Evolutionary conservation across 1,139 yeast species (phyloP), one percentile per base, ranked within the genome.

Genomic region (Pneumocystis sp.): DNA sequence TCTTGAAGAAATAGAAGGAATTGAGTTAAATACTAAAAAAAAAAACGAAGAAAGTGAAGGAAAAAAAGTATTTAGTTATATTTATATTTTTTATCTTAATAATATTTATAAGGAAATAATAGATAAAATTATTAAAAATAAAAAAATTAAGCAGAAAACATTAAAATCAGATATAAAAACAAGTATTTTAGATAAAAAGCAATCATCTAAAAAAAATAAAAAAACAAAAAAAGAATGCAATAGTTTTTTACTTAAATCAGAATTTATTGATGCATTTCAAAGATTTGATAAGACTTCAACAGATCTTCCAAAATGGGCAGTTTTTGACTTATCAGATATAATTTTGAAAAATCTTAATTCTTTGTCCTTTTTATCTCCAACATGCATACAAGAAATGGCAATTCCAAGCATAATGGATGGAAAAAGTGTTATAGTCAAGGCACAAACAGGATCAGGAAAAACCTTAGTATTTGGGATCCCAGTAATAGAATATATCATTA

Each of bases 361-460:
- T 25, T 75, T 85, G n/a, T 82, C 82, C 0, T 93, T 87, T 74
- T 72, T 70, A 1, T 76, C 78, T 44, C 97, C 98, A 10, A 91
- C 97, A 0, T 88, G 85, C 40, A 90, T 93, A 72, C 98, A 93
- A 76, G 80, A 79, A 68, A 78, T 78, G 67, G 79, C 93, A n/a
- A 85, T 93, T 65, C 96, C 97, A 0, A 73, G 80, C 42, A 89
- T 95, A 2, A 69, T 88, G 17, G 78, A 80, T 45, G 95, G 93
- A 5, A 80, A 80, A 63, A 97, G 93, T 75, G 83, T 93, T 10
- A 84, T 95, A 70, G 99, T 98, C 66, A 95, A 93, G 73, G 98
- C 98, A 12, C 86, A 95, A 8, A 95, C 99, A 0, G 99, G 99
- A 74, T 89, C 96, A 0, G 99, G 99, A 80, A 93, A 93, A 73